Evolutionary conservation across 306 rosid species (phyloP), one percentile per base, ranked within the genome.

Genomic region (Leucaena leucocephala): DNA sequence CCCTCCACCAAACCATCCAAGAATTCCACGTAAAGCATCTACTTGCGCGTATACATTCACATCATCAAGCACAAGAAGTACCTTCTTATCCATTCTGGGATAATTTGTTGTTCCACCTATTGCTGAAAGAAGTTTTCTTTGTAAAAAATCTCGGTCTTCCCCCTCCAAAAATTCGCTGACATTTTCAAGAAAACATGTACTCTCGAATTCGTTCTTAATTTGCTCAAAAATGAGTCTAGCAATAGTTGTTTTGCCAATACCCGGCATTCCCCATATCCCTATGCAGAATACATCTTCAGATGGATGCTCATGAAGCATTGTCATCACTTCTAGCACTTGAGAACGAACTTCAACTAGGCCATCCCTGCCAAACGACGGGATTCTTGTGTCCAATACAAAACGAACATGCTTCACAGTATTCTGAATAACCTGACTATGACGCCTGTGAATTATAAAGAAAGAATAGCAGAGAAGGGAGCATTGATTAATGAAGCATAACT

Each of bases 301-400:
- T 22, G 9, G 3, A 58, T 9, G 35, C 3, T 10, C 11, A 1
- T 4, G 36, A 22, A 58, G 64, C 64, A 58, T 9, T 3, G 7
- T 22, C 3, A 22, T 58, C 64, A 58, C 35, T 21, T 58, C n/a
- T n/a, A n/a, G n/a, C n/a, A n/a, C n/a, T n/a, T n/a, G n/a, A n/a
- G n/a, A n/a, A n/a, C n/a, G n/a, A 3, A 10, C 0, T 22, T 7
- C 36, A 22, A 58, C 64, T 58, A 22, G 6, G 35, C 6, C 2
- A 0, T 4, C 50, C 1, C 6, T 1, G 14, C 3, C 0, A 58
- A 3, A n/a, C n/a, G n/a, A 21, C 0, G 14, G 2, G 14, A 6
- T 0, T 1, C 22, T 11, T 36, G 0, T 4, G 2, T 58, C 6
- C 39, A 59, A 12, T 12, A 12, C 4, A 11, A 11, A 2, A 33